These are phyloP conservation scores for Hyaloscypha variabilis DNA, from an alignment of 495 filamentous ascomycete genomes.

Conservation along the genomic window DNA sequence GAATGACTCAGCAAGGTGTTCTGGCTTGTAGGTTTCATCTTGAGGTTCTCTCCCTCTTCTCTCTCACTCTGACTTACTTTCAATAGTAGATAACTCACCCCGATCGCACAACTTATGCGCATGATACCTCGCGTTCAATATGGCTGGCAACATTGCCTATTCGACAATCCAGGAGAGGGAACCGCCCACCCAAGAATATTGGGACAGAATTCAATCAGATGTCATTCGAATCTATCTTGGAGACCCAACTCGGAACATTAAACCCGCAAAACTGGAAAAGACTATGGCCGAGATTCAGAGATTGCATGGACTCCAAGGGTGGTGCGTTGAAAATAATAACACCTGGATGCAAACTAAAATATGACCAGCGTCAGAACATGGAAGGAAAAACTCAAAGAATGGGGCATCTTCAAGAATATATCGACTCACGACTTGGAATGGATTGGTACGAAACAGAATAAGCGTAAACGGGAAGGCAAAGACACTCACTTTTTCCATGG, in stretches of 20 bases:
- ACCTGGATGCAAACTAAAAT: neutral
- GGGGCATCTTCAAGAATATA: neutral
- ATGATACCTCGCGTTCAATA: neutral
- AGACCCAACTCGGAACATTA: neutral
- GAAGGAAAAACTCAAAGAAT: neutral
- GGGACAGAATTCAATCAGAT: neutral
- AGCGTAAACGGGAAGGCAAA: neutral
- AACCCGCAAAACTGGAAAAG: neutral
- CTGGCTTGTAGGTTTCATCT: neutral
- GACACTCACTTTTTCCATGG: neutral
- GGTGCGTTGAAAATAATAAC: neutral
- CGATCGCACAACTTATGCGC: neutral
- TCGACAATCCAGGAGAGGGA: neutral
- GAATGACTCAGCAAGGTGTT: no score
- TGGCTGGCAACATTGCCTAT: neutral
- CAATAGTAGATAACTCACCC: neutral
- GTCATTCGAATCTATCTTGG: neutral
- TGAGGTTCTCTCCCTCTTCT: neutral
- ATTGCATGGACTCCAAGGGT: neutral
- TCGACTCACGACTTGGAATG: neutral
- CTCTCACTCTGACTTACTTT: neutral
- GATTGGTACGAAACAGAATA: neutral
- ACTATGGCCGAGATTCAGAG: neutral
- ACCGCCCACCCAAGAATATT: neutral
- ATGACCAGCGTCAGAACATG: neutral